Evolutionary conservation across 2,329 filamentous ascomycete species (phyloP), one percentile per base, ranked within the genome.

Genomic region (Paraphoma sp.): DNA sequence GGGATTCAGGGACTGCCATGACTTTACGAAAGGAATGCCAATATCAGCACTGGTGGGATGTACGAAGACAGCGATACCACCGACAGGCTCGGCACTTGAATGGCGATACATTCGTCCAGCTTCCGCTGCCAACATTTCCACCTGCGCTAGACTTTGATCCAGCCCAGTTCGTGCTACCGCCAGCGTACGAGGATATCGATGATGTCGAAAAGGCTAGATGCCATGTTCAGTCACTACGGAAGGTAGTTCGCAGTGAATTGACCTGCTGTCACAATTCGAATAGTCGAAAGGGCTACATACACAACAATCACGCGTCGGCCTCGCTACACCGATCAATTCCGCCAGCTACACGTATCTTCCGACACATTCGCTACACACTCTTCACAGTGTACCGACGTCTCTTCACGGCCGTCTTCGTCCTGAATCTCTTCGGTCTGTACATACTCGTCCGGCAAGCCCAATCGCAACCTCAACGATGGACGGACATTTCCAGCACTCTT

Each of bases 391-490:
- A 80, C 62, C 73, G 76, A 29, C 74, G 78, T 29, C 71, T 82
- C 33, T 81, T 82, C 60, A 71, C 76, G 4, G 50, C 80, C 17
- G 67, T 79, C 42, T 74, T 80, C 59, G 23, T 79, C 33, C 63
- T 69, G 62, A 82, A 82, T 58, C 12, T 75, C 11, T 62, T 71
- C 17, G 43, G 49, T 4, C 63, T 68, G 12, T 49, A 72, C 12
- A 11, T 67, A 42, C 18, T 64, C 10, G 14, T 71, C 33, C 46
- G 33, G 2, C 49, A 56, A 31, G 36, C 64, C 17, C 16, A 46
- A 8, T 44, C 28, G 2, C 47, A 49, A 54, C 17, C 47, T 31
- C 30, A 29, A n/a, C 38, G 45, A 64, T 30, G 23, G 44, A 42
- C 17, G n/a, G 16, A 9, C 17, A 11, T 17, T 23, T 12, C 11